Percentiles rank a stretch among this genome's conserved stretches.
Conservation (phyloP, 371 early-diverging fungal species). For the Conidiobolus incongruus region DNA sequence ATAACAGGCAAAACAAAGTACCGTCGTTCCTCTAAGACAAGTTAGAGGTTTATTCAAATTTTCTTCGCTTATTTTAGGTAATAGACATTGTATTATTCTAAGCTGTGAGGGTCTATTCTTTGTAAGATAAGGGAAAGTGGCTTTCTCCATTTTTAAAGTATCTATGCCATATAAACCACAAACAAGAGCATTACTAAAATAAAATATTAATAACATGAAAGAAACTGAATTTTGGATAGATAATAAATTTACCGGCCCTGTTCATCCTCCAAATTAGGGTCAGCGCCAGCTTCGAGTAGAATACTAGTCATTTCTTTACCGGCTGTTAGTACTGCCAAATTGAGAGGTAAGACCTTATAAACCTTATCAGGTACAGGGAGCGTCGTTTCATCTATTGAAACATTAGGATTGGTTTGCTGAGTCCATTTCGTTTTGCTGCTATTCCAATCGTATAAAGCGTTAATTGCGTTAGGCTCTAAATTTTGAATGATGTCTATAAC, state of each 20-base stretch:
- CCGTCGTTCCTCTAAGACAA: conserved; percentile 42
- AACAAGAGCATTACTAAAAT: conserved; percentile 23
- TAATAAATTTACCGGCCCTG: conserved; percentile 21
- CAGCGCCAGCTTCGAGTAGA: conserved; percentile 30
- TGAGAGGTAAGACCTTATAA: no score
- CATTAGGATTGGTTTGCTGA: no score
- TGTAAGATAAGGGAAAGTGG: conserved; percentile 29
- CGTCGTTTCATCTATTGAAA: no score
- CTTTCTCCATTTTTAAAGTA: conserved; percentile 24
- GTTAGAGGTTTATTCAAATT: conserved; percentile 36
- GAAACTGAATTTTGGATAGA: not conserved
- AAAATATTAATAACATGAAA: not conserved
- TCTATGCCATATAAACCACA: conserved; percentile 31
- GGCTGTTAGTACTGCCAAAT: conserved; percentile 42
- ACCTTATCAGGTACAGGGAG: no score
- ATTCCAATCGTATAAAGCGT: no score
- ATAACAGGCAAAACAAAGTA: conserved; percentile 48
- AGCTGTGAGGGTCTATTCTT: conserved; percentile 26
- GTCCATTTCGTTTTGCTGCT: no score
- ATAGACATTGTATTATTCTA: conserved; percentile 24
- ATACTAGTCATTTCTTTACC: conserved; percentile 29
- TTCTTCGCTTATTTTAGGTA: conserved; percentile 24
- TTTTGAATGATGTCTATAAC: no score
- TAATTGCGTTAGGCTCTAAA: no score
- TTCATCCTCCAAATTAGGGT: conserved; percentile 33